Evolutionary conservation across 495 filamentous ascomycete genomes (phyloP).

Genomic region (Talaromyces thailandensis): DNA sequence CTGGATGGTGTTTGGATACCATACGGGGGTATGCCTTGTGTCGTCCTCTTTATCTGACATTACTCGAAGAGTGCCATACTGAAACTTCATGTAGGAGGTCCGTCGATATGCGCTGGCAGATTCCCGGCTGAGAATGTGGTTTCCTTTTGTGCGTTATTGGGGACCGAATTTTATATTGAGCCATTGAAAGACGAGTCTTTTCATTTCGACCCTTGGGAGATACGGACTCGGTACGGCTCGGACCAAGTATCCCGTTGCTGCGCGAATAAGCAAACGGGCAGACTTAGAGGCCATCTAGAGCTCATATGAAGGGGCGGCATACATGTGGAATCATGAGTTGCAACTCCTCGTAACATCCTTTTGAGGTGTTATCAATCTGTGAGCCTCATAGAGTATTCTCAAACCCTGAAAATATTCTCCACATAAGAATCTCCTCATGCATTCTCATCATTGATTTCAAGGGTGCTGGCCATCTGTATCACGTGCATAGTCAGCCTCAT

Average conservation of each 20-base stretch:
- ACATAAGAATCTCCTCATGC: neutral
- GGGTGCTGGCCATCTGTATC: neutral
- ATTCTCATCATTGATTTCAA: neutral
- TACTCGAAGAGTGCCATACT: neutral
- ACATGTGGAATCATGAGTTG: neutral
- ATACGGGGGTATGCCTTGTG: neutral
- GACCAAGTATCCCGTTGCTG: neutral
- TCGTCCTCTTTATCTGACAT: neutral
- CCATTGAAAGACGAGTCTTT: neutral
- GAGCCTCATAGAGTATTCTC: neutral
- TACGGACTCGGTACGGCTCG: neutral
- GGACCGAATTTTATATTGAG: constrained; percentile 5
- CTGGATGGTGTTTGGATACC: neutral
- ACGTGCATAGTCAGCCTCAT: neutral
- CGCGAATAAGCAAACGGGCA: neutral
- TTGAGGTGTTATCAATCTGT: neutral
- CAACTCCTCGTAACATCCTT: no score
- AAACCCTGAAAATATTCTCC: neutral
- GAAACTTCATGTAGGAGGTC: neutral
- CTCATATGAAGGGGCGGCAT: neutral
- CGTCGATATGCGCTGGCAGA: constrained; percentile 26
- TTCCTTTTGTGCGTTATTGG: constrained; percentile 21
- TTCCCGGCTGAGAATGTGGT: constrained; percentile 31
- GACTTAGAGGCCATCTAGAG: neutral
- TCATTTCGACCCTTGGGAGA: neutral